These are phyloP conservation scores for Phytophthora ramorum DNA, from an alignment of 352 stramenopile genomes.

Conservation along the genomic window DNA sequence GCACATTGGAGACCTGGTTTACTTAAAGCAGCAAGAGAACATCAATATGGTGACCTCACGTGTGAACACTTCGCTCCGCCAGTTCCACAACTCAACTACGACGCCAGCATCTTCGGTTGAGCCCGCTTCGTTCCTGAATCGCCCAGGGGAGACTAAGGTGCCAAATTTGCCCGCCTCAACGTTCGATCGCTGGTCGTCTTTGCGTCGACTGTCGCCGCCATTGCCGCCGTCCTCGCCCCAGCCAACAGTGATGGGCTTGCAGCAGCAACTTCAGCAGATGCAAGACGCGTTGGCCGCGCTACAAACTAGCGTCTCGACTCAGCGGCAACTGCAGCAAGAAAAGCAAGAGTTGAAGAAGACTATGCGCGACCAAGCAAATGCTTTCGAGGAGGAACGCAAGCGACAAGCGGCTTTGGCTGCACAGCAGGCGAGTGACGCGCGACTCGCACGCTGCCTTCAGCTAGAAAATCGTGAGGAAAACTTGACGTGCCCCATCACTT, in stretches of 20 bases:
- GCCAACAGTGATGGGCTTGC: background rate
- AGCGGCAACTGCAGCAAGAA: slow-evolving; percentile 8
- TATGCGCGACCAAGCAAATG: slow-evolving; percentile 8
- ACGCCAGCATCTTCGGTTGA: background rate
- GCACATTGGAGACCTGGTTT: slow-evolving; percentile 7
- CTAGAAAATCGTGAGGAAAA: slow-evolving; percentile 12
- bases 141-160: background rate
- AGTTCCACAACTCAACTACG: background rate
- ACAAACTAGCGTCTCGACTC: slow-evolving; percentile 1
- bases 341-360: slow-evolving; percentile 1
- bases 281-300: slow-evolving; percentile 9
- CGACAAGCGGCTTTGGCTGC: background rate
- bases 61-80: background rate
- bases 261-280: slow-evolving; percentile 22
- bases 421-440: slow-evolving; percentile 10
- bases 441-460: slow-evolving; percentile 2
- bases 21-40: slow-evolving; percentile 2
- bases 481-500: slow-evolving; percentile 18
- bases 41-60: background rate
- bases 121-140: background rate
- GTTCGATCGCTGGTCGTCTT: background rate
- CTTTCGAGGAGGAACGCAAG: slow-evolving; percentile 10
- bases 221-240: background rate
- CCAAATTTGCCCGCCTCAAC: no score
- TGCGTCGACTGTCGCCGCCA: no score